phyloP scores from a whole-genome alignment of 495 filamentous ascomycete genomes.

The Aspergillus ellipticus region DNA sequence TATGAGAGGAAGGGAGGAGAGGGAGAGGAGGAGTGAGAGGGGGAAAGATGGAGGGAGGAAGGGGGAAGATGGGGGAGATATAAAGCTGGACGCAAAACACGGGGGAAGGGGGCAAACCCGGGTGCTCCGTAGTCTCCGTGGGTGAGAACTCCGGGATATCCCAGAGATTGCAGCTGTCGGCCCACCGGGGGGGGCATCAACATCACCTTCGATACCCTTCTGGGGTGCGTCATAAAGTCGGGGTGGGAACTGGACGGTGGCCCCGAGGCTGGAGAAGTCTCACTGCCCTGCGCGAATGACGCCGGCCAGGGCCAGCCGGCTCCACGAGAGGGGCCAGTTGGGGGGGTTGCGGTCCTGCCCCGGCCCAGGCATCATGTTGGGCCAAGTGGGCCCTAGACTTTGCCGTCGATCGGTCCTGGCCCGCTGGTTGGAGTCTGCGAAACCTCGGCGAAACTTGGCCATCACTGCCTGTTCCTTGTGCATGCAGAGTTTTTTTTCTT shows the following conservation, averaged over 20 bases:
- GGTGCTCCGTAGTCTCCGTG: not conserved
- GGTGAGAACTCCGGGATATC: not conserved
- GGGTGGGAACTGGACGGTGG: not conserved
- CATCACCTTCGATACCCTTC: not conserved
- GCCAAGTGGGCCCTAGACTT: not conserved
- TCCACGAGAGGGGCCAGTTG: not conserved
- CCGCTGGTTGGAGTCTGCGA: not conserved
- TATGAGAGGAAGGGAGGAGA: not conserved
- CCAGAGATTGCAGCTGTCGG: not conserved
- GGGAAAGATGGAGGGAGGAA: not conserved
- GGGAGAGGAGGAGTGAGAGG: not conserved
- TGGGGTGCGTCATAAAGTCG: slow-evolving; percentile 7
- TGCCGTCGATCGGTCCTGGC: not conserved
- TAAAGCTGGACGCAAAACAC: slow-evolving; percentile 2
- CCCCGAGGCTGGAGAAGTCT: not conserved
- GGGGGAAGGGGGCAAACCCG: slow-evolving; percentile 4
- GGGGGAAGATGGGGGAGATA: not conserved
- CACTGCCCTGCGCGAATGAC: not conserved
- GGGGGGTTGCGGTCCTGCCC: not conserved
- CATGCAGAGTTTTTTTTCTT: not conserved
- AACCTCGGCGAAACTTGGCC: slow-evolving; percentile 1
- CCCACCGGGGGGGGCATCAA: not conserved
- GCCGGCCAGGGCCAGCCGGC: slow-evolving; percentile 1
- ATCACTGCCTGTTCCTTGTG: not conserved
- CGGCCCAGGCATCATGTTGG: not conserved